Evolutionary conservation across 306 rosid genomes (phyloP).

Genomic region (Prunus mira): DNA sequence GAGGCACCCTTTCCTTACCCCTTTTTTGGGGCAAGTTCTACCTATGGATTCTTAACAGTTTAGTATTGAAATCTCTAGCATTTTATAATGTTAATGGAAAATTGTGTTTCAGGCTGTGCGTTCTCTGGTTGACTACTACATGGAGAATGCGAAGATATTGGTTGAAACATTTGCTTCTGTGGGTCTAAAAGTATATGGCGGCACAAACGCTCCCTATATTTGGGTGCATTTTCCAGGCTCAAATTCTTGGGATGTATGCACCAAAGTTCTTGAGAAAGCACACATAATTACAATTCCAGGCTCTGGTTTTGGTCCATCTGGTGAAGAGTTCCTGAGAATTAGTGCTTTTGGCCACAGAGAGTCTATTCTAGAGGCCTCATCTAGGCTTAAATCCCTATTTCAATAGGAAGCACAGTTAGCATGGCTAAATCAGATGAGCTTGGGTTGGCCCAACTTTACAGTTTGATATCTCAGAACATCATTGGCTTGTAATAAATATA

Average conservation of each 20-base stretch:
- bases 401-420: background rate
- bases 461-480: too few relatives aligned
- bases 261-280: conserved; percentile 60
- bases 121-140: conserved; percentile 43
- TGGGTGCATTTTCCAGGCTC: conserved; percentile 77
- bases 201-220: conserved; percentile 65
- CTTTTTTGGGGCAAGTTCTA: too few relatives aligned
- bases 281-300: conserved; percentile 65
- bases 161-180: conserved; percentile 47
- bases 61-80: background rate
- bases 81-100: background rate
- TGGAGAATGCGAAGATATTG: conserved; percentile 67
- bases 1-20: too few relatives aligned
- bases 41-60: too few relatives aligned
- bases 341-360: conserved; percentile 60
- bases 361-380: conserved; percentile 48
- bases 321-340: conserved; percentile 54
- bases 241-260: conserved; percentile 62
- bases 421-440: too few relatives aligned
- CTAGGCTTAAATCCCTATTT: conserved; percentile 42
- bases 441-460: too few relatives aligned
- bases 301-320: conserved; percentile 66
- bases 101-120: conserved; percentile 42
- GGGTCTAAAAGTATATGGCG: conserved; percentile 58
- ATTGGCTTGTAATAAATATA: too few relatives aligned